Evolutionary conservation across 2,329 filamentous ascomycete species (phyloP), one percentile per base, ranked within the genome.

Genomic region (Alternaria sp.): DNA sequence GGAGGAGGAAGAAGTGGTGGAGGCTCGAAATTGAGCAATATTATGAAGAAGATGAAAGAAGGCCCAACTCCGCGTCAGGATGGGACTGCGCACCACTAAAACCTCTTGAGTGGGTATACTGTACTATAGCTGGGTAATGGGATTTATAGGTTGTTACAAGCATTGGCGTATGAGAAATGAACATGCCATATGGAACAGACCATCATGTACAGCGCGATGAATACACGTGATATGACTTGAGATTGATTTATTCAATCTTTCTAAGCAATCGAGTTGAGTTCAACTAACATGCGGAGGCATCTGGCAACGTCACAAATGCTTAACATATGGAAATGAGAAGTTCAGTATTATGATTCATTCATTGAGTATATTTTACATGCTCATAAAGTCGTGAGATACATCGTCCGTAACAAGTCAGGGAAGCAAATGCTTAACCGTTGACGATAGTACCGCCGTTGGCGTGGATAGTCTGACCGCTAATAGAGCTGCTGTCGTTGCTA

Each of bases 381-480:
- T 60, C 56, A 8, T 60, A 43, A 41, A 25, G 9, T 62, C 60
- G 34, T 62, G 28, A 60, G 10, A 46, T 36, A 43, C 54, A 54
- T 60, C 18, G 14, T 34, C 12, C 32, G 12, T 2, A 12, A 14
- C 41, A 27, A 22, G 46, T 49, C 45, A 22, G 18, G 30, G 28
- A 32, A 48, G n/a, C 2, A 34, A n/a, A 28, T 28, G 6, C 36
- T 66, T 67, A 79, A 52, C 76, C 74, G 44, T 71, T 77, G 5
- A 79, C 74, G 38, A 78, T 57, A 11, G 71, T 74, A 38, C 77
- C 76, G 25, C 77, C 77, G 54, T 90, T 89, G 34, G 86, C 83
- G 73, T 90, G 87, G 52, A 90, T 80, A n/a, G 82, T 84, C 81
- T 94, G 92, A 2, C 92, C 92, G 54, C 86, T 90, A 46, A 95